Conservation (phyloP, 1,139 yeast genomes). For the Sugiyamaella pinicola region DNA sequence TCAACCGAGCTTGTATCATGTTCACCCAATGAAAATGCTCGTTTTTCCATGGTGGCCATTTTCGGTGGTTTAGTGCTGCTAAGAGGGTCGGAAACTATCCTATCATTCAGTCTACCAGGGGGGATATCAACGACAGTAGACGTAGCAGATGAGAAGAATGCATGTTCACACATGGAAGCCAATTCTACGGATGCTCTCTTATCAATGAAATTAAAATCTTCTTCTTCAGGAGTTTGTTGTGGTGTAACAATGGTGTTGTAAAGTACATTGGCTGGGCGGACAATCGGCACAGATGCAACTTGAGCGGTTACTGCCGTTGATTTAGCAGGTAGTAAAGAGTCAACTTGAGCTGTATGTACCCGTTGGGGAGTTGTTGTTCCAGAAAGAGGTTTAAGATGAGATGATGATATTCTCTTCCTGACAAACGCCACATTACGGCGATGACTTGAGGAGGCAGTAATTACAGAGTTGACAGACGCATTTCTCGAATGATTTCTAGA, state of each 20-base stretch:
- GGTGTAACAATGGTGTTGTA: background rate
- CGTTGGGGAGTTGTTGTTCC: conserved; percentile 11
- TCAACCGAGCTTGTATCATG: conserved; percentile 21
- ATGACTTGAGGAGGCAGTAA: conserved; percentile 35
- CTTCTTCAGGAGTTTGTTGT: conserved; percentile 6
- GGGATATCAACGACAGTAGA: background rate
- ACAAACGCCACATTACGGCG: conserved; percentile 31
- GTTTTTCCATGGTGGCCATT: conserved; percentile 21
- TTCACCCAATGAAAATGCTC: conserved; percentile 29
- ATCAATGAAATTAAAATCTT: conserved; percentile 14
- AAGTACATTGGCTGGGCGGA: background rate
- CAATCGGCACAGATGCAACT: conserved; percentile 3
- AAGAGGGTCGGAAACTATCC: conserved; percentile 26
- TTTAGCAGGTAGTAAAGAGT: background rate
- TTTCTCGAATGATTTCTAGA: conserved; percentile 33
- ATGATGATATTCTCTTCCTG: conserved; percentile 13
- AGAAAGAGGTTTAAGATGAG: conserved; percentile 14
- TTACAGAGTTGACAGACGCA: conserved; percentile 30
- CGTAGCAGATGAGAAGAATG: conserved; percentile 17
- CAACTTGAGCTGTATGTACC: background rate
- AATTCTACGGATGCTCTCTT: conserved; percentile 22
- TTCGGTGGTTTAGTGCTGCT: conserved; percentile 8
- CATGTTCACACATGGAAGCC: conserved; percentile 26
- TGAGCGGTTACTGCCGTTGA: conserved; percentile 1
- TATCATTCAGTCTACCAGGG: conserved; percentile 3